A percentile compares a stretch with the other conserved stretches of the same genome.
Evolutionary conservation across 2,329 filamentous ascomycete genomes (phyloP).

Genomic region (Diaporthe humulicola): DNA sequence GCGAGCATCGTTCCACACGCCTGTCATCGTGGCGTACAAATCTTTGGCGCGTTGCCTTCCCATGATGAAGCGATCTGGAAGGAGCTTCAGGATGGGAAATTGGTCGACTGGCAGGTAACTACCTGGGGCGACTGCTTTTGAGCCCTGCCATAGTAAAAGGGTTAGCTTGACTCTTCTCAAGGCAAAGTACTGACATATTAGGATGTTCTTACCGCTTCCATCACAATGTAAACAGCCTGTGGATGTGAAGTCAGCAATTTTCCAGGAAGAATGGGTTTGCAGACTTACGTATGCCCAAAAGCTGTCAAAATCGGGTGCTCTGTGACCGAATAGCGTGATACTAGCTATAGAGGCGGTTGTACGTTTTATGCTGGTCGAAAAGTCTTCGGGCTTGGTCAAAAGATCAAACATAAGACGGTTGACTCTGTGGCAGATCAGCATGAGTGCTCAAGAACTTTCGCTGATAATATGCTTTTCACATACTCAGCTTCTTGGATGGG

Average conservation of each 20-base stretch:
- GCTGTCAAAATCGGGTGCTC: conserved; percentile 21
- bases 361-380: conserved; percentile 2
- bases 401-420: conserved; percentile 24
- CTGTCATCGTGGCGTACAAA: conserved; percentile 19
- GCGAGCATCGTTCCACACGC: conserved; percentile 31
- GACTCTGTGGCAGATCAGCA: conserved; percentile 19
- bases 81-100: conserved; percentile 53
- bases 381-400: neutral
- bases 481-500: conserved; percentile 57
- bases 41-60: conserved; percentile 14
- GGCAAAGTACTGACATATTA: neutral
- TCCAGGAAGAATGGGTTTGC: neutral
- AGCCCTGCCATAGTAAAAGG: conserved; percentile 44
- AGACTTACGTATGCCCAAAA: conserved; percentile 30
- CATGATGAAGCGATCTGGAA: conserved; percentile 46
- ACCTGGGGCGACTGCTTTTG: conserved; percentile 55
- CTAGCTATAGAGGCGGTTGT: conserved; percentile 26
- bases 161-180: neutral
- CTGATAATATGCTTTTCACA: neutral
- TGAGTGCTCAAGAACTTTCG: neutral
- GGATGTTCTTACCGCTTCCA: conserved; percentile 44
- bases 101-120: conserved; percentile 60
- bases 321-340: conserved; percentile 22
- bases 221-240: conserved; percentile 52
- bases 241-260: conserved; percentile 42